Percentiles rank a stretch among this genome's conserved stretches.
These are phyloP conservation scores for Ustilago bromivora DNA, from an alignment of 1,284 basidiomycete species.

Conservation along the genomic window DNA sequence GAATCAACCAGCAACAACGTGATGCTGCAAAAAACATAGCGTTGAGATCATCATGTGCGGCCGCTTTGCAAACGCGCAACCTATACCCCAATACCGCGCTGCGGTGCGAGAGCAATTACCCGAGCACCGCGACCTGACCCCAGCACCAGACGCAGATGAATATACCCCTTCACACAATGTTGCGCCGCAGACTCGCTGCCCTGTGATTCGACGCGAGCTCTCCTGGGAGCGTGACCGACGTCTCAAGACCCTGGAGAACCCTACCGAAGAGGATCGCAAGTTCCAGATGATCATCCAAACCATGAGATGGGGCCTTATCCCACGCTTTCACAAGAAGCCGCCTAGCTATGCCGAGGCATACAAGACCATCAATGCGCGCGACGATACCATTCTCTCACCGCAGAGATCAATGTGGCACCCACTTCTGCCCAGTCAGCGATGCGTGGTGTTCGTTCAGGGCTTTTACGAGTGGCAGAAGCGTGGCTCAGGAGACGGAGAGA, in stretches of 20 bases:
- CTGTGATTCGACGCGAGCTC: constrained; percentile 56
- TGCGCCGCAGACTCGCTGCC: constrained; percentile 55
- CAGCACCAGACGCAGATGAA: constrained; percentile 37
- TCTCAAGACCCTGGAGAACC: constrained; percentile 14
- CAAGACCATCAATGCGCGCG: constrained; percentile 89
- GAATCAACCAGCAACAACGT: neutral
- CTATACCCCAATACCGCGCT: constrained; percentile 40
- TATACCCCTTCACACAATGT: constrained; percentile 65
- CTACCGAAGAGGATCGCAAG: constrained; percentile 21
- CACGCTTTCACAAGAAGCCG: constrained; percentile 80
- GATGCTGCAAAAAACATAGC: constrained; percentile 6
- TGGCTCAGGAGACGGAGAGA: constrained; percentile 18
- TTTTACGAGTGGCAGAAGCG: constrained; percentile 65
- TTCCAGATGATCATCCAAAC: constrained; percentile 48
- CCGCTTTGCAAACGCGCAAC: constrained; percentile 57
- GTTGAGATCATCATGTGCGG: constrained; percentile 46
- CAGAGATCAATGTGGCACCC: constrained; percentile 46
- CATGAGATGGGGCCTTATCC: constrained; percentile 88
- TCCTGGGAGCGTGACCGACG: constrained; percentile 40
- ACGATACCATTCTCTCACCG: constrained; percentile 78
- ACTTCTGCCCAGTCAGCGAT: constrained; percentile 50
- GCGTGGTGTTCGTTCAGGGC: constrained; percentile 67
- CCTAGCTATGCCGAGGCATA: constrained; percentile 77
- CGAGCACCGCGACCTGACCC: constrained; percentile 8
- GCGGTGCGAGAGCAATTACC: constrained; percentile 44